A percentile compares a stretch with the other conserved stretches of the same genome.
Conservation (phyloP, 129 eudicot species). For the Sambucus nigra region DNA sequence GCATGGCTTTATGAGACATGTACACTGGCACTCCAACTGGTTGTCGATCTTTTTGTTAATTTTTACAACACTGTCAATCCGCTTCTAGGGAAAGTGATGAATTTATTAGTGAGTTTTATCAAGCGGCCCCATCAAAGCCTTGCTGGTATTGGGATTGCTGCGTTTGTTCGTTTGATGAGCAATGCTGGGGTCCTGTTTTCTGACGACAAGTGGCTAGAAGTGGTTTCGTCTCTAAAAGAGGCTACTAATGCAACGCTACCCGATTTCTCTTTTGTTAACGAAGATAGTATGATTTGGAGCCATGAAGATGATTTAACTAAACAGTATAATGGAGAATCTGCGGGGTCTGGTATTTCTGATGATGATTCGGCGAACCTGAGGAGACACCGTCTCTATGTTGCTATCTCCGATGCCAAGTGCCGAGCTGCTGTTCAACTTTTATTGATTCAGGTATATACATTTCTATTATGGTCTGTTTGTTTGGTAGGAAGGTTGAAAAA, state of each 20-base stretch:
- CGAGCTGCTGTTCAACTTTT: slow-evolving; percentile 87
- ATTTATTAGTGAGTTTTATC: slow-evolving; percentile 65
- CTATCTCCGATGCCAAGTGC: slow-evolving; percentile 75
- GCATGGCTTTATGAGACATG: slow-evolving; percentile 98
- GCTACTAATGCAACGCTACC: slow-evolving; percentile 77
- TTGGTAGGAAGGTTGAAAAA: too few relatives aligned
- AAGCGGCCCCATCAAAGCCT: slow-evolving; percentile 97
- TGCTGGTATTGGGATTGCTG: slow-evolving; percentile 97
- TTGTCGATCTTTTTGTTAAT: slow-evolving; percentile 88
- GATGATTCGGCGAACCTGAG: slow-evolving; percentile 36
- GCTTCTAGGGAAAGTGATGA: slow-evolving; percentile 64
- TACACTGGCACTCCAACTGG: slow-evolving; percentile 85
- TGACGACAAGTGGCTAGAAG: slow-evolving; percentile 91
- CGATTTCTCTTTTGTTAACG: slow-evolving; percentile 45
- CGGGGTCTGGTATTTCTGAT: slow-evolving; percentile 31
- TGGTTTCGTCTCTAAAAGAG: slow-evolving; percentile 66
- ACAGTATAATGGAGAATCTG: slow-evolving; percentile 32
- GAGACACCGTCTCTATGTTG: slow-evolving; percentile 40
- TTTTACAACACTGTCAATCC: slow-evolving; percentile 85
- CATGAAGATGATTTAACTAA: slow-evolving; percentile 36
- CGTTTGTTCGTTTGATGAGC: slow-evolving; percentile 86
- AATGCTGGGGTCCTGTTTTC: slow-evolving; percentile 89
- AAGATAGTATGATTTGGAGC: slow-evolving; percentile 27
- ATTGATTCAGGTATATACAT: slow-evolving; percentile 62
- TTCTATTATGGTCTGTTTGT: neutral